phyloP scores from a whole-genome alignment of 2,329 filamentous ascomycete species.

The Teratosphaeria viscida region DNA sequence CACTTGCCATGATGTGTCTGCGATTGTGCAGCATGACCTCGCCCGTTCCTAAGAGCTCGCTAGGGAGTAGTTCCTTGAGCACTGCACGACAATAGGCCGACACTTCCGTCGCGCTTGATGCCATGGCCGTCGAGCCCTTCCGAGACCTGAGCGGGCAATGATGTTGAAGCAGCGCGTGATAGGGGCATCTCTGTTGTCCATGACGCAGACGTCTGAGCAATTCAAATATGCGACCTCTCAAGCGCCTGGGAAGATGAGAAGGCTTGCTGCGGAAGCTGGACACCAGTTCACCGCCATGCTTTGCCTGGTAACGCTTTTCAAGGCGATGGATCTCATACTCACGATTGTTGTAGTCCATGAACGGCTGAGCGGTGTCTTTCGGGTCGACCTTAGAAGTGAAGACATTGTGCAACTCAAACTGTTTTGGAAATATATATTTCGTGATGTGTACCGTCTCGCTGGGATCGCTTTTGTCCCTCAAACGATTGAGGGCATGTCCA shows the following conservation, averaged over 20 bases:
- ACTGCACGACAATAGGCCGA: slow-evolving; percentile 80
- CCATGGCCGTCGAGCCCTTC: slow-evolving; percentile 49
- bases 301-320: not conserved
- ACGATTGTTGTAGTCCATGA: slow-evolving; percentile 76
- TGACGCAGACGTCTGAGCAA: slow-evolving; percentile 60
- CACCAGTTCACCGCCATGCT: not conserved
- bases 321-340: slow-evolving; percentile 61
- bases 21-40: slow-evolving; percentile 50
- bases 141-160: slow-evolving; percentile 55
- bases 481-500: slow-evolving; percentile 75
- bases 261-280: not conserved
- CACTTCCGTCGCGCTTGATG: slow-evolving; percentile 57
- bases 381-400: slow-evolving; percentile 62
- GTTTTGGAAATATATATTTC: slow-evolving; percentile 88
- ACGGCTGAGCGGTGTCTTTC: slow-evolving; percentile 57
- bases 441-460: slow-evolving; percentile 59
- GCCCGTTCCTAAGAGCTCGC: slow-evolving; percentile 60
- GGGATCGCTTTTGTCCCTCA: slow-evolving; percentile 36
- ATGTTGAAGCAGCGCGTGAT: slow-evolving; percentile 64
- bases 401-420: slow-evolving; percentile 87
- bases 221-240: slow-evolving; percentile 51
- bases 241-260: slow-evolving; percentile 29
- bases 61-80: slow-evolving; percentile 61
- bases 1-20: slow-evolving; percentile 48
- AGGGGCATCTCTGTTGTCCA: slow-evolving; percentile 65